Percentiles rank a stretch among this genome's conserved stretches.
Evolutionary conservation across 176 grass and related monocot genomes (phyloP).

Genomic region (Secale cereale): DNA sequence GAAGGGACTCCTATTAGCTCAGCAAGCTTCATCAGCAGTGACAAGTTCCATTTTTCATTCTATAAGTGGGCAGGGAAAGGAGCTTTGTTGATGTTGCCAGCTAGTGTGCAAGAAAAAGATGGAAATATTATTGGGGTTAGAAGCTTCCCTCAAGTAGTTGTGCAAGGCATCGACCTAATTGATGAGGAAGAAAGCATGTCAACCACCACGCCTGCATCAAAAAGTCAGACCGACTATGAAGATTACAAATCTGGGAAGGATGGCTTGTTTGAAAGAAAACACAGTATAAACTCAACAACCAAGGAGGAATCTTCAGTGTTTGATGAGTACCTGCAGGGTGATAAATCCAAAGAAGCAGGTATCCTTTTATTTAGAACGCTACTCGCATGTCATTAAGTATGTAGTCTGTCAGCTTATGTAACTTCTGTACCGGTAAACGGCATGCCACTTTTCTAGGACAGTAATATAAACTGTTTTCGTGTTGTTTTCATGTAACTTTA

Average conservation of each 20-base stretch:
- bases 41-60: conserved; percentile 85
- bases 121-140: conserved; percentile 33
- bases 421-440: background rate
- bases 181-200: conserved; percentile 69
- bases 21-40: conserved; percentile 43
- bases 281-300: conserved; percentile 31
- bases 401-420: background rate
- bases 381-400: background rate
- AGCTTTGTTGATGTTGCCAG: conserved; percentile 57
- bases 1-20: conserved; percentile 45
- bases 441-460: background rate
- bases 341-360: conserved; percentile 47
- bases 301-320: conserved; percentile 33
- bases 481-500: conserved; percentile 20
- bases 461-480: conserved; percentile 8
- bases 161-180: conserved; percentile 61
- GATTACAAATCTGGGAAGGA: conserved; percentile 39
- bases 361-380: conserved; percentile 15
- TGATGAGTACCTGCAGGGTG: conserved; percentile 36
- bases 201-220: conserved; percentile 43
- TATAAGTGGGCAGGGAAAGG: conserved; percentile 89
- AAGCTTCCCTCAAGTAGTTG: conserved; percentile 74
- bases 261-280: conserved; percentile 38
- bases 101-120: conserved; percentile 38
- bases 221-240: conserved; percentile 43